phyloP scores from a whole-genome alignment of 129 eudicot species.

The Erigeron canadensis region DNA sequence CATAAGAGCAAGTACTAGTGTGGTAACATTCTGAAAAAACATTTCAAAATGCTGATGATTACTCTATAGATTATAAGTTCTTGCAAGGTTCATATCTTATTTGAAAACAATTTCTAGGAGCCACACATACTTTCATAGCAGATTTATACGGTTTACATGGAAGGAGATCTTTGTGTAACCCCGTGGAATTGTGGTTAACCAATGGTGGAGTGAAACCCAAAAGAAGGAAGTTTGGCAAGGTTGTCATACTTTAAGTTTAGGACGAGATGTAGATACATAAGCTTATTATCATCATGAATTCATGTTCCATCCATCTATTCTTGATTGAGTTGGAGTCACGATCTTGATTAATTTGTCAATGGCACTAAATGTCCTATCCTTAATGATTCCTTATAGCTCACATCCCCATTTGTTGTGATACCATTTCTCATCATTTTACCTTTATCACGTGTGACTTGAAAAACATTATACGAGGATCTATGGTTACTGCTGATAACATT shows the following conservation, averaged over 20 bases:
- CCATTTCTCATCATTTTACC: background rate
- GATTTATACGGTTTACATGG: too few relatives aligned
- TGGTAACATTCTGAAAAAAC: background rate
- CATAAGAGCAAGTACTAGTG: slow-evolving; percentile 1
- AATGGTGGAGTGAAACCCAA: too few relatives aligned
- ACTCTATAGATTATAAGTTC: background rate
- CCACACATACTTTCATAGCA: too few relatives aligned
- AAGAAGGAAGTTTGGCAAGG: background rate
- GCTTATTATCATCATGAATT: background rate
- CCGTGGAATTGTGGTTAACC: too few relatives aligned
- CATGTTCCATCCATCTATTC: background rate
- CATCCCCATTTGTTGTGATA: background rate
- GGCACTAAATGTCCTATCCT: too few relatives aligned
- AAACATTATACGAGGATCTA: background rate
- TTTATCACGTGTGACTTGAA: background rate
- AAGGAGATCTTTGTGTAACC: too few relatives aligned
- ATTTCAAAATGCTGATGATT: background rate
- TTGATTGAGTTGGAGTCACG: background rate
- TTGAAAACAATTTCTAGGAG: too few relatives aligned
- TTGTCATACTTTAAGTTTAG: background rate
- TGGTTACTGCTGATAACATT: too few relatives aligned
- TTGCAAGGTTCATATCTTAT: too few relatives aligned
- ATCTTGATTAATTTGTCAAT: too few relatives aligned
- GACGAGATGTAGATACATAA: background rate
- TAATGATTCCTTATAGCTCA: background rate